Evolutionary conservation across 495 filamentous ascomycete genomes (phyloP), one percentile per base, ranked within the genome.

Genomic region (Penicillium coffeae): DNA sequence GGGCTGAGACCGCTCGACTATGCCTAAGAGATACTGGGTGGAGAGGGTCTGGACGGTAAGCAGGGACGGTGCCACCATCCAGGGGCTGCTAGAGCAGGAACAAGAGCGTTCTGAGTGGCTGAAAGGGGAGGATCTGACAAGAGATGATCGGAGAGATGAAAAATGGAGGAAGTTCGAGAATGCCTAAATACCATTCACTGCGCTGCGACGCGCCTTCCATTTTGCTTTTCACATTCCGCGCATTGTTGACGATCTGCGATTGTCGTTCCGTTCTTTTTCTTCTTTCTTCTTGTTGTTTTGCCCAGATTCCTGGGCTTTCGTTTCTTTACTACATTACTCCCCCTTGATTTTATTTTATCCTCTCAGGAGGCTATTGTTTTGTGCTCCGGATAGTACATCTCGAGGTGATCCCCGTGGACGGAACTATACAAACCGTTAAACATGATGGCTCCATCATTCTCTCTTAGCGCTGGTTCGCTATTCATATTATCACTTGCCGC

Each of bases 381-480:
- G 9, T 15, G 15, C 27, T 18, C 21, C 37, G 12, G 25, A 30
- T 30, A 30, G 5, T 54, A 47, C 16, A 13, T 44, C 27, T 42
- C 19, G 42, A 16, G 45, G 4, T 30, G 25, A 30, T 30, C 25
- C 37, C 25, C 47, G 36, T 43, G 36, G 42, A 5, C 25, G 5
- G 25, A 30, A 10, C 10, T 30, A 54, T 30, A 4, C 25, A 30
- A 30, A 30, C 25, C 25, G 10, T 10, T 30, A 5, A 60, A 48
- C 21, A 64, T 64, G 59, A 15, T 50, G 40, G 45, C 51, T 37
- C 58, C 55, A 14, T 46, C 50, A 20, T 35, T 53, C 36, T 58
- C 56, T 30, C 48, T 59, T 32, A 49, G 60, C 58, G 58, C 60
- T 56, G 63, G 60, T 27, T 60, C 62, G 59, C 56, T 67, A 19